Evolutionary conservation across 2,329 filamentous ascomycete species (phyloP).

Genomic region (Colletotrichum tofieldiae): DNA sequence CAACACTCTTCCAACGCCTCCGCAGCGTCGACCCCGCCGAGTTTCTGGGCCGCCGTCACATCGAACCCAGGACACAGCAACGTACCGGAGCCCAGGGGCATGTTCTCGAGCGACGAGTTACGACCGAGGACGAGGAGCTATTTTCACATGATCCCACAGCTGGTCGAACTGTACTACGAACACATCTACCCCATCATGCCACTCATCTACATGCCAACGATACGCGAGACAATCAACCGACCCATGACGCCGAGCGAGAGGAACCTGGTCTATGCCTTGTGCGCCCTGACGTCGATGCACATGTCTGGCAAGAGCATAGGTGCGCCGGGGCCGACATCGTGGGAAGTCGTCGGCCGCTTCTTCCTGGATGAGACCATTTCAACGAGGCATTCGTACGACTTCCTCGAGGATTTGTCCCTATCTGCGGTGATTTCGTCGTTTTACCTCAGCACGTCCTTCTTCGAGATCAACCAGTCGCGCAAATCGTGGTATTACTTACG

Average conservation of each 20-base stretch:
- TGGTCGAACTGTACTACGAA: constrained; percentile 74
- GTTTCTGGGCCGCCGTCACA: constrained; percentile 51
- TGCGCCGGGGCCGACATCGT: constrained; percentile 56
- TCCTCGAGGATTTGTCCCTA: constrained; percentile 69
- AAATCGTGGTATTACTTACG: constrained; percentile 75
- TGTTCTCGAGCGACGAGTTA: constrained; percentile 60
- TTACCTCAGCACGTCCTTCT: constrained; percentile 73
- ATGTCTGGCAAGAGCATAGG: constrained; percentile 62
- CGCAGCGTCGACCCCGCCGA: constrained; percentile 47
- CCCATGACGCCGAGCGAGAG: constrained; percentile 56
- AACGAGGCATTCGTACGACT: constrained; percentile 70
- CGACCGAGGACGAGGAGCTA: constrained; percentile 59
- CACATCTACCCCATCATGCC: constrained; percentile 77
- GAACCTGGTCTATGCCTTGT: constrained; percentile 70
- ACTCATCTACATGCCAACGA: constrained; percentile 70
- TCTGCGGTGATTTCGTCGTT: constrained; percentile 74
- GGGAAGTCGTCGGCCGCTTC: constrained; percentile 67
- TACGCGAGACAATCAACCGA: constrained; percentile 65
- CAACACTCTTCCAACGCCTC: constrained; percentile 44
- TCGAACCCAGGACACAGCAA: constrained; percentile 48
- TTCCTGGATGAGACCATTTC: constrained; percentile 72
- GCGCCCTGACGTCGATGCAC: constrained; percentile 67
- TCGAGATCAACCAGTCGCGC: constrained; percentile 73
- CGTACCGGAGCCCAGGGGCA: constrained; percentile 54
- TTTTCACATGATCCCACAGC: constrained; percentile 66